Evolutionary conservation across 345 rosid species (phyloP), one percentile per base, ranked within the genome.

Genomic region (Salix udensis): DNA sequence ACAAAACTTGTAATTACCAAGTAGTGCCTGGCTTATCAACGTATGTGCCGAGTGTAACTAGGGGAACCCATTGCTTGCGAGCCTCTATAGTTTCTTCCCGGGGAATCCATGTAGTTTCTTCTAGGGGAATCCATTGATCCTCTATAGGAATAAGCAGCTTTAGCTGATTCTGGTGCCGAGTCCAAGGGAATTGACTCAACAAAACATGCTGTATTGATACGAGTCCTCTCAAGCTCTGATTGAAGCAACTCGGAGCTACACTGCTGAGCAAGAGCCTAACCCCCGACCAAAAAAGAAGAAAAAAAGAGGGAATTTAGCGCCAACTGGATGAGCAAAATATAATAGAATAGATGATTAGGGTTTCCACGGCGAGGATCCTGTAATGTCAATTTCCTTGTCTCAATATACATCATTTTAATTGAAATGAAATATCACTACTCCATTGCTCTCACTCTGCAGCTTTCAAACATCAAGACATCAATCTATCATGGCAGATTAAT

Each of bases 201-300:
- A 50, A 96, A 96, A 83, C 99, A 96, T 74, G 98, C 98, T 8
- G 92, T 87, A 80, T 96, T 96, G 40, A 92, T 79, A n/a, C 94
- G 94, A 44, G 99, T 93, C 75, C 94, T 92, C 87, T 93, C 98
- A 10, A 96, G 85, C 84, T 96, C 99, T 62, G 82, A 34, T 82
- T 91, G 97, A 44, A 96, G 91, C 76, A 96, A 81, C 75, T 93
- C 99, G 2, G 91, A 76, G 78, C 93, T 86, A 72, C 81, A 89
- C 79, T 96, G 99, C 83, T 95, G 92, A 16, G 96, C 91, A 42
- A 93, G 85, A 71, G 92, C 96, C 98, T 92, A 89, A 76, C 40
- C 24, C 21, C 68, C 42, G 48, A 68, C 18, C 39, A 48, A 58
- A 53, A 74, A 53, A 67, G 0, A 24, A 11, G 23, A 7, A 40